Percentiles rank a stretch among this genome's conserved stretches.
Evolutionary conservation across 2,329 filamentous ascomycete species (phyloP).

Genomic region (Botrytis paeoniae): DNA sequence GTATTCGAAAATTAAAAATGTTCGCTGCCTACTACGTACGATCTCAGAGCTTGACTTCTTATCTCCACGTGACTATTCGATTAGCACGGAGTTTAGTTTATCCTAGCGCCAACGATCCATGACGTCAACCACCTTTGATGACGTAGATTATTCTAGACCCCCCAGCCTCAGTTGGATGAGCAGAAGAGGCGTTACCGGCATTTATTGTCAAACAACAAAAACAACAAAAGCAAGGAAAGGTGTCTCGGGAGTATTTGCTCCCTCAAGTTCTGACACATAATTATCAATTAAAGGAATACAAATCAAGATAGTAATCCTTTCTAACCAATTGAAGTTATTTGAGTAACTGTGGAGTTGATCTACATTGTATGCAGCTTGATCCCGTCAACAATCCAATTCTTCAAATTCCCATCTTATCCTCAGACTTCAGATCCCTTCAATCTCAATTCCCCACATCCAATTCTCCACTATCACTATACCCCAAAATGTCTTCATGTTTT

Average conservation of each 20-base stretch:
- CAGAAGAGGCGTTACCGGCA: background rate
- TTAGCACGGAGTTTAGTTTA: background rate
- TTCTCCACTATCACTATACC: background rate
- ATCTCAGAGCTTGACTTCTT: background rate
- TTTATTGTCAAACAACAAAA: background rate
- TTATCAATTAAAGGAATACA: background rate
- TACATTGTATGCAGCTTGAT: constrained; percentile 12
- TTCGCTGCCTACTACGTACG: background rate
- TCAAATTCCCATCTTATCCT: background rate
- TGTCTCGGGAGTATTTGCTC: background rate
- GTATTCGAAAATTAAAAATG: background rate
- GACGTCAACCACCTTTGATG: background rate
- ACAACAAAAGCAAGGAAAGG: constrained; percentile 9
- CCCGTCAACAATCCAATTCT: constrained; percentile 13
- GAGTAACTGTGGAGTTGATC: constrained; percentile 9
- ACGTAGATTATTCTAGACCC: background rate
- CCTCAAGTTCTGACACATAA: constrained; percentile 6
- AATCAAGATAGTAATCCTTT: background rate
- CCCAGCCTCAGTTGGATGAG: background rate
- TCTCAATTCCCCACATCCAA: background rate
- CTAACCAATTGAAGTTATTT: constrained; percentile 2
- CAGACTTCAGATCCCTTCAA: background rate
- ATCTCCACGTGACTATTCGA: background rate
- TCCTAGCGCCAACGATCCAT: background rate
- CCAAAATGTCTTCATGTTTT: constrained; percentile 37